Evolutionary conservation across 345 rosid species (phyloP), one percentile per base, ranked within the genome.

Genomic region (Stellera chamaejasme): DNA sequence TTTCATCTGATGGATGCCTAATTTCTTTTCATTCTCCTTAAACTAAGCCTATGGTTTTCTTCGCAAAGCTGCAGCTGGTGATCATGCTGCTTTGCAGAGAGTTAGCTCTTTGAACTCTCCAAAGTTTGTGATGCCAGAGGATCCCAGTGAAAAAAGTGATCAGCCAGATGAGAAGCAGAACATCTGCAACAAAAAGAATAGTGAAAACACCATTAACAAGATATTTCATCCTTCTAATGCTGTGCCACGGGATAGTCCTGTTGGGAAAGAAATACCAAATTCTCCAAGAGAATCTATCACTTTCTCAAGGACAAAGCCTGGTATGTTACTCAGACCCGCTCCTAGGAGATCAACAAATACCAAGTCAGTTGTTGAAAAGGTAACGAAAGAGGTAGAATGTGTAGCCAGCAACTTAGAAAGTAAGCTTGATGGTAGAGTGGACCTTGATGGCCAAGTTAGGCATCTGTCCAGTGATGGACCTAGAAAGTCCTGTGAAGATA

Each of bases 261-360:
- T 61, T 25, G 81, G 65, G 54, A 88, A 84, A 65, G 85, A 78
- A 15, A 55, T 74, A 46, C 61, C 69, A 16, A 69, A 69, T 64
- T 65, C 85, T 28, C 75, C 55, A 72, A 77, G 57, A 69, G 97
- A 86, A 66, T 75, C 83, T 56, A 76, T 93, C 68, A 73, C 95
- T 51, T 89, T 87, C 76, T 80, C 92, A 58, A 85, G 64, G 82
- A 93, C 99, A 19, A 89, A 73, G 62, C 94, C 96, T 1, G 97
- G 99, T 27, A 85, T 93, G 99, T 69, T 87, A 64, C 86, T 90
- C 46, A 85, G 83, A 72, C 99, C 99, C 26, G 88, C 91, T 74
- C 84, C 66, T 19, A 83, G 77, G 57, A 84, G 63, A 68, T 75
- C 74, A 43, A 80, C 88, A 41, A 63, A 55, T 62, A 66, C 67